Evolutionary conservation across 2,329 filamentous ascomycete genomes (phyloP).

Genomic region (Didymella glomerata): DNA sequence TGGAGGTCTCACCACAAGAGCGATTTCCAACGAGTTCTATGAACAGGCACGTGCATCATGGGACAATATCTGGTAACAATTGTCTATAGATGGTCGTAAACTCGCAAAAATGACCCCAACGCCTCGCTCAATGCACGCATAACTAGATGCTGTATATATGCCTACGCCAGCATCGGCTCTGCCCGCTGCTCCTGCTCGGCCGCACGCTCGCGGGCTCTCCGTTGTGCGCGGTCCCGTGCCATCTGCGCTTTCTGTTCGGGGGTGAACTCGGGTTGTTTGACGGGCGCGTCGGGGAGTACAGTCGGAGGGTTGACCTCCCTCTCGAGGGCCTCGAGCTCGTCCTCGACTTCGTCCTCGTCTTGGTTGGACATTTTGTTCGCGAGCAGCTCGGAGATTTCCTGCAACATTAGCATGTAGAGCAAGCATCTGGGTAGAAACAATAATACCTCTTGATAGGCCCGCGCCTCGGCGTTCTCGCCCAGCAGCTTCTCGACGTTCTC

Average conservation of each 20-base stretch:
- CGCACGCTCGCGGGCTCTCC: conserved; percentile 45
- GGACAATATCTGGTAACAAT: not conserved
- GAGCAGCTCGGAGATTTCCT: conserved; percentile 94
- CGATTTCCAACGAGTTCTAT: no score
- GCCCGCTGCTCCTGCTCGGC: conserved; percentile 38
- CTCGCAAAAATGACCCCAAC: conserved; percentile 31
- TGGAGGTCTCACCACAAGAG: not conserved
- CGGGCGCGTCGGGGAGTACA: conserved; percentile 53
- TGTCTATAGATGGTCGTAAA: not conserved
- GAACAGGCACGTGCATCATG: not conserved
- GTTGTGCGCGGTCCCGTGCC: conserved; percentile 44
- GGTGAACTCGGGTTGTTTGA: conserved; percentile 41
- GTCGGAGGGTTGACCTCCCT: conserved; percentile 62
- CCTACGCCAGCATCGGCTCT: conserved; percentile 49
- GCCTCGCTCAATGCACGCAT: conserved; percentile 47
- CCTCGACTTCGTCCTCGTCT: conserved; percentile 97
- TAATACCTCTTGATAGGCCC: conserved; percentile 84
- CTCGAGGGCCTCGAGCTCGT: conserved; percentile 86
- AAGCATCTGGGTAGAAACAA: not conserved
- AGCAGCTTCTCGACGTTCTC: conserved; percentile 95
- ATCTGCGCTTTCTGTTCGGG: conserved; percentile 40
- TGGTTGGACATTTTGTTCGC: conserved; percentile 88
- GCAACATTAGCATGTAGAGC: conserved; percentile 1
- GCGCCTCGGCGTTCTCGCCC: conserved; percentile 88
- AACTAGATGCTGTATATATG: not conserved